A percentile compares a stretch with the other conserved stretches of the same genome.
Evolutionary conservation across 2,329 filamentous ascomycete genomes (phyloP).

Genomic region (Tolypocladium cylindrosporum): DNA sequence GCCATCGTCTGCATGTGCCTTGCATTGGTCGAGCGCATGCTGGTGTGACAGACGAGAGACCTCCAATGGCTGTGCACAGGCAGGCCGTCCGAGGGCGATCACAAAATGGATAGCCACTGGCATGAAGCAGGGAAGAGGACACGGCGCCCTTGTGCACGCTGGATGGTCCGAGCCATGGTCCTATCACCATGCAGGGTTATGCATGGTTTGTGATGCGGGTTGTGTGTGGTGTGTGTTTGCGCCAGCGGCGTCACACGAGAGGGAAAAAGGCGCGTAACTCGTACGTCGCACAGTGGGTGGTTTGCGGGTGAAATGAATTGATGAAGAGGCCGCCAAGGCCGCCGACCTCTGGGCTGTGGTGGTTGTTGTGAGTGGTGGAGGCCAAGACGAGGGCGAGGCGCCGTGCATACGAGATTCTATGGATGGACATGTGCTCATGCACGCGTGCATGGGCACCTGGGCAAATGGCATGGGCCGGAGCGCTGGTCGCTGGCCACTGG

Average conservation of each 20-base stretch:
- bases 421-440: not conserved
- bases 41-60: conserved; percentile 5
- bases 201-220: conserved; percentile 24
- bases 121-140: conserved; percentile 3
- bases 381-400: not conserved
- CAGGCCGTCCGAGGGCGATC: conserved; percentile 4
- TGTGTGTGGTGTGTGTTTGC: conserved; percentile 16
- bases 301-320: not conserved
- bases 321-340: conserved; percentile 3
- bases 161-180: conserved; percentile 10
- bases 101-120: not conserved
- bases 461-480: not conserved
- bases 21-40: conserved; percentile 7
- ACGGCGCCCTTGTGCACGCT: conserved; percentile 12
- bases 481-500: not conserved
- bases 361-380: conserved; percentile 3
- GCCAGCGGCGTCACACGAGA: conserved; percentile 2
- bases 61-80: conserved; percentile 7
- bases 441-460: not conserved
- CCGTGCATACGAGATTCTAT: conserved; percentile 1
- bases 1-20: conserved; percentile 8
- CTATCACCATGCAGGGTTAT: conserved; percentile 23
- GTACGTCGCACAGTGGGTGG: not conserved
- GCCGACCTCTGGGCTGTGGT: not conserved
- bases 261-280: not conserved